Evolutionary conservation across 768 basidiomycete species (phyloP), one percentile per base, ranked within the genome.

Genomic region (Coprinellus micaceus): DNA sequence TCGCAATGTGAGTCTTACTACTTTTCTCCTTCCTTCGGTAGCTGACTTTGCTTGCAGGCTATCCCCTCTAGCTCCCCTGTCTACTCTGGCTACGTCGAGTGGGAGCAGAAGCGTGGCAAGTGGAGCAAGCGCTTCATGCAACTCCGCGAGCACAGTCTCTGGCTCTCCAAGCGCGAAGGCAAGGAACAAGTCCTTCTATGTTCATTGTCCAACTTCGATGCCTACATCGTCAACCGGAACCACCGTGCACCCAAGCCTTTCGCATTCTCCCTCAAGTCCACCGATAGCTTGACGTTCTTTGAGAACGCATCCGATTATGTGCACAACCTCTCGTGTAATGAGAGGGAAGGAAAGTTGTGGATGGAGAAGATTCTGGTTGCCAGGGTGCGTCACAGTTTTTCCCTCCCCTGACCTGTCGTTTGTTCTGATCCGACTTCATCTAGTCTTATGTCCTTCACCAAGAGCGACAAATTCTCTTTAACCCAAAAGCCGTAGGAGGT

Each of bases 111-210:
- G 73, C 83, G 88, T 57, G 94, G 94, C 33, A 97, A 97, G 71
- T 99, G 96, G 97, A 87, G 77, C 54, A 98, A 98, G 71, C 82
- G 93, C 30, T 95, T 87, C 84, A 76, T 99, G 66, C 84, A 87
- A 63, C 80, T 97, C 24, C 80, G 91, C 47, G 93, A 95, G 64
- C 91, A 95, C 60, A 82, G 83, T 58, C 66, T 98, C 53, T 96
- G 86, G 81, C 67, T 96, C 36, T 88, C 91, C 28, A 98, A 98
- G 72, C 87, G 90, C 17, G 93, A 96, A 93, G 85, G 86, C 67
- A 94, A 92, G 73, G 94, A 98, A 60, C 85, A 91, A 61, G 74
- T 78, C 2, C 77, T 86, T 59, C 74, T 99, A 13, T 97, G 94
- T 66, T 89, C 90, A 3, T 72, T 96, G 19, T 86, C 89, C 56